These are phyloP conservation scores for Blastomyces silverae DNA, from an alignment of 2,329 filamentous ascomycete genomes.

Conservation along the genomic window DNA sequence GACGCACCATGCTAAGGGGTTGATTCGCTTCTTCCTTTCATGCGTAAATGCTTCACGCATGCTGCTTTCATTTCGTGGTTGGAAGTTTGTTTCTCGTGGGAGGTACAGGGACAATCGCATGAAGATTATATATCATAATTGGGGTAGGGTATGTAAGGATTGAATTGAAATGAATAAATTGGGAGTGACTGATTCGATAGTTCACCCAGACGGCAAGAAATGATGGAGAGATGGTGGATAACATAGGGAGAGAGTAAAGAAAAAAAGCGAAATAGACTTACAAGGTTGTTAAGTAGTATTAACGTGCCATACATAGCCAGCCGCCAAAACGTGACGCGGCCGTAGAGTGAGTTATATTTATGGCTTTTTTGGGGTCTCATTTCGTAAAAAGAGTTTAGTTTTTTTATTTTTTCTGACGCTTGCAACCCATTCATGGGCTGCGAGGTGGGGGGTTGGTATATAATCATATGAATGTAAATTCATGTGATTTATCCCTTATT, in stretches of 20 bases:
- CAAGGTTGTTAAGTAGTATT: neutral
- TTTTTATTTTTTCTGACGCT: neutral
- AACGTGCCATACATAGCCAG: neutral
- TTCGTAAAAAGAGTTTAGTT: neutral
- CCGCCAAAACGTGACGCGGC: neutral
- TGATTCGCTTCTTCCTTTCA: neutral
- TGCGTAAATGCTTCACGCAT: neutral
- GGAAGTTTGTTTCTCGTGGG: neutral
- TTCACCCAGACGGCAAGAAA: neutral
- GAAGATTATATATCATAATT: neutral
- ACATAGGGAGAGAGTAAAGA: neutral
- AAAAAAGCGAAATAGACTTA: neutral
- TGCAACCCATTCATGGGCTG: neutral
- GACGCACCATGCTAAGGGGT: neutral
- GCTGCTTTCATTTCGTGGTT: neutral
- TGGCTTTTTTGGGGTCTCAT: neutral
- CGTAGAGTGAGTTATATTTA: neutral
- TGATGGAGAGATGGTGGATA: neutral
- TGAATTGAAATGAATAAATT: neutral
- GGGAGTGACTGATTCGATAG: neutral
- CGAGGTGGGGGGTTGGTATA: slow-evolving; percentile 3
- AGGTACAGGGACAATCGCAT: neutral
- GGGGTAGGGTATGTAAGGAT: neutral
- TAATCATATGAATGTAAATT: neutral
- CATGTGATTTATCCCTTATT: neutral